Evolutionary conservation across 2,329 filamentous ascomycete genomes (phyloP).

Genomic region (Colletotrichum sansevieriae): DNA sequence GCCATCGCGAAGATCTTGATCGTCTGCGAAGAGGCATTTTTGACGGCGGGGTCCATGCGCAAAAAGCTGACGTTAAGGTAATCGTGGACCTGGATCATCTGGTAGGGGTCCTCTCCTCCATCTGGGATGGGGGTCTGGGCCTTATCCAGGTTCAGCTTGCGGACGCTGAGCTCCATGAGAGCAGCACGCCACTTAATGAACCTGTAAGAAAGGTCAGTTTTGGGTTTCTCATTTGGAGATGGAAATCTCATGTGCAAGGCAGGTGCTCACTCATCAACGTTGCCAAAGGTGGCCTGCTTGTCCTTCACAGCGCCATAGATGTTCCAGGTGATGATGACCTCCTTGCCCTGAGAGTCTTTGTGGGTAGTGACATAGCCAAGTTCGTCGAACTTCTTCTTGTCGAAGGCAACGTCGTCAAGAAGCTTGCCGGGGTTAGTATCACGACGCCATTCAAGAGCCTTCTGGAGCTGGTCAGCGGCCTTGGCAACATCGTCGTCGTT

Average conservation of each 20-base stretch:
- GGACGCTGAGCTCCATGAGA: constrained; percentile 88
- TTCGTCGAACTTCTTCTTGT: constrained; percentile 77
- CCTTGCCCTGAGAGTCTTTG: constrained; percentile 65
- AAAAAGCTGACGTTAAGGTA: constrained; percentile 91
- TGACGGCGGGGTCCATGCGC: constrained; percentile 81
- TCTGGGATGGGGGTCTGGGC: constrained; percentile 80
- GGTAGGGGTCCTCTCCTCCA: constrained; percentile 84
- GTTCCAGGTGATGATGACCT: constrained; percentile 87
- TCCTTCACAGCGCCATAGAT: constrained; percentile 91
- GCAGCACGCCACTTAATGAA: constrained; percentile 92
- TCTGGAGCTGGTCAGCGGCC: constrained; percentile 82
- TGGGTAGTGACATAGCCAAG: constrained; percentile 87
- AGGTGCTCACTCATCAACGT: constrained; percentile 78
- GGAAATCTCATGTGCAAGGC: not conserved
- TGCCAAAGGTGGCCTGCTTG: constrained; percentile 84
- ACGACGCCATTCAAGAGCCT: constrained; percentile 87
- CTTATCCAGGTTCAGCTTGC: constrained; percentile 76
- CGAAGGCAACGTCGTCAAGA: constrained; percentile 73
- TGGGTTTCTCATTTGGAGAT: not conserved
- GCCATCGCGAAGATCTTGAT: constrained; percentile 84
- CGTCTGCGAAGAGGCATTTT: constrained; percentile 72
- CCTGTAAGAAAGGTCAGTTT: constrained; percentile 57
- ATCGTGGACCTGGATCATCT: constrained; percentile 94
- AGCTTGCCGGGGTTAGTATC: constrained; percentile 78
- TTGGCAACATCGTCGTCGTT: constrained; percentile 82